These are phyloP conservation scores for Chalciporus sphaerocephalus DNA, from an alignment of 768 basidiomycete genomes.

Conservation along the genomic window DNA sequence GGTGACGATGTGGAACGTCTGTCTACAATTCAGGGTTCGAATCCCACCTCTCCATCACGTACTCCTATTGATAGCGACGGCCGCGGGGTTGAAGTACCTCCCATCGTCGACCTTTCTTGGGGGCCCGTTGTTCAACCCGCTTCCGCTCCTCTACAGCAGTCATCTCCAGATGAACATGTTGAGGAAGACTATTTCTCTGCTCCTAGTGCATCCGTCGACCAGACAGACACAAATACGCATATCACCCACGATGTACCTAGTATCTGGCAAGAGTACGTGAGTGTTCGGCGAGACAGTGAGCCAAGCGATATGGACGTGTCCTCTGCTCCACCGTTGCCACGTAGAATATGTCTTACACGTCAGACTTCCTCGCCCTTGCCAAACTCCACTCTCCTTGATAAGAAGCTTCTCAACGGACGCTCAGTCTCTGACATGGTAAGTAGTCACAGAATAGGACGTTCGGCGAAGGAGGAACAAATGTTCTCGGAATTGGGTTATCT, in stretches of 20 bases:
- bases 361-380: slow-evolving; percentile 66
- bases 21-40: slow-evolving; percentile 24
- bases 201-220: slow-evolving; percentile 22
- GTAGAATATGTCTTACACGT: slow-evolving; percentile 52
- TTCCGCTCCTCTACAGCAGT: slow-evolving; percentile 20
- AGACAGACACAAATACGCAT: slow-evolving; percentile 15
- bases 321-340: slow-evolving; percentile 46
- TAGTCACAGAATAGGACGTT: slow-evolving; percentile 41
- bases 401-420: slow-evolving; percentile 31
- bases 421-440: slow-evolving; percentile 31
- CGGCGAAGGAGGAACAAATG: slow-evolving; percentile 64
- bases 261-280: slow-evolving; percentile 27
- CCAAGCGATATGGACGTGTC: slow-evolving; percentile 29
- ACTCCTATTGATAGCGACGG: slow-evolving; percentile 6
- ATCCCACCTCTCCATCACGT: slow-evolving; percentile 20
- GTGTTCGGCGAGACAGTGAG: slow-evolving; percentile 25
- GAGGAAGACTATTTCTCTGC: slow-evolving; percentile 33
- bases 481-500: slow-evolving; percentile 65
- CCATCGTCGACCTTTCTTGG: slow-evolving; percentile 9
- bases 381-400: slow-evolving; percentile 33
- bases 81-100: neutral
- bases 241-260: slow-evolving; percentile 14
- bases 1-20: slow-evolving; percentile 32
- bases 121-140: slow-evolving; percentile 3
- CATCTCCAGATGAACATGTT: slow-evolving; percentile 20